A percentile compares a stretch with the other conserved stretches of the same genome.
phyloP scores from a whole-genome alignment of 2,329 filamentous ascomycete species.

The Nakataea oryzae region DNA sequence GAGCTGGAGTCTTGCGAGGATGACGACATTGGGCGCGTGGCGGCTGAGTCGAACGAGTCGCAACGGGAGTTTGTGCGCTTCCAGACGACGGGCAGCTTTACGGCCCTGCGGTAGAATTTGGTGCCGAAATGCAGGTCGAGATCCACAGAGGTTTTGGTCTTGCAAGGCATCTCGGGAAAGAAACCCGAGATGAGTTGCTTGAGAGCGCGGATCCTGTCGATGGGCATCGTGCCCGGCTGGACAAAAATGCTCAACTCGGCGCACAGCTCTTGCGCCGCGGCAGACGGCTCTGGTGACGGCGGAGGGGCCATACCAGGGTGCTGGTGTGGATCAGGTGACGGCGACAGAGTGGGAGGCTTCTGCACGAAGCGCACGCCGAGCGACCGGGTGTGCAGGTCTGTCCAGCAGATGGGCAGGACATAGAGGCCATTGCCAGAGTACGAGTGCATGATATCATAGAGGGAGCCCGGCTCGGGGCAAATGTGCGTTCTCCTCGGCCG shows the following conservation, averaged over 20 bases:
- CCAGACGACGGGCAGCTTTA: slow-evolving; percentile 42
- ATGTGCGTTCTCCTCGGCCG: slow-evolving; percentile 14
- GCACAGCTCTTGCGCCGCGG: slow-evolving; percentile 29
- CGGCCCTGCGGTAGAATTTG: slow-evolving; percentile 29
- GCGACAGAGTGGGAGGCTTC: neutral
- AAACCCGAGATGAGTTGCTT: slow-evolving; percentile 32
- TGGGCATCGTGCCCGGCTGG: slow-evolving; percentile 21
- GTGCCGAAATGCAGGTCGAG: slow-evolving; percentile 39
- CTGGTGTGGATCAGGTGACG: slow-evolving; percentile 1
- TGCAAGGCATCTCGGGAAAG: slow-evolving; percentile 23
- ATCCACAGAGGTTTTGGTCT: slow-evolving; percentile 23
- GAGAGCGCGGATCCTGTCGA: slow-evolving; percentile 27
- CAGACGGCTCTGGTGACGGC: slow-evolving; percentile 21
- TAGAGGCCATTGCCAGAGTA: slow-evolving; percentile 37
- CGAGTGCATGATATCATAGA: slow-evolving; percentile 40
- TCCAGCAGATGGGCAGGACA: slow-evolving; percentile 44
- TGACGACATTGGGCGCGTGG: slow-evolving; percentile 21
- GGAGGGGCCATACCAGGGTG: slow-evolving; percentile 4
- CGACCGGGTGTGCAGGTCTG: slow-evolving; percentile 32
- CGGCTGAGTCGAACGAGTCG: slow-evolving; percentile 23
- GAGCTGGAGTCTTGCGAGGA: slow-evolving; percentile 8
- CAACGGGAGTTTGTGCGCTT: slow-evolving; percentile 20
- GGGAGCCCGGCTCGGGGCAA: slow-evolving; percentile 34
- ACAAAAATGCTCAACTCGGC: slow-evolving; percentile 26
- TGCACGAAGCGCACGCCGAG: slow-evolving; percentile 1